Conservation (phyloP, 2,329 filamentous ascomycete genomes). For the Claviceps quebecensis region DNA sequence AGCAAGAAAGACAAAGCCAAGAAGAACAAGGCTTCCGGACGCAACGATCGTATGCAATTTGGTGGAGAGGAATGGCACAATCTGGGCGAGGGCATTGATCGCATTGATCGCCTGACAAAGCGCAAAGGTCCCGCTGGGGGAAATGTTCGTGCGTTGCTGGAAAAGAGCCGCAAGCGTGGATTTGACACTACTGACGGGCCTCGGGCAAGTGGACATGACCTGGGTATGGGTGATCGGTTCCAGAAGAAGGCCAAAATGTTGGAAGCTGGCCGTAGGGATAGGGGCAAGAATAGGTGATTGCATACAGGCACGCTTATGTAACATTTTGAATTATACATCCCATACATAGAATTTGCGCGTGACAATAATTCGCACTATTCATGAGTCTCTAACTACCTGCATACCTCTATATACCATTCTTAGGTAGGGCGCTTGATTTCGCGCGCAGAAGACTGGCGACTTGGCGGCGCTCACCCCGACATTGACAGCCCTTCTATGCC, state of each 20-base stretch:
- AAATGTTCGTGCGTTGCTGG: constrained; percentile 48
- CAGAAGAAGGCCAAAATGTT: constrained; percentile 52
- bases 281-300: constrained; percentile 25
- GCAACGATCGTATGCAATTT: constrained; percentile 47
- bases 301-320: not conserved
- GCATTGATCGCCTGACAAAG: constrained; percentile 72
- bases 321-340: not conserved
- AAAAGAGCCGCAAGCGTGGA: constrained; percentile 75
- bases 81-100: constrained; percentile 70
- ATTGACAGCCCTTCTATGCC: too few species aligned
- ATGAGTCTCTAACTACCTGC: not conserved
- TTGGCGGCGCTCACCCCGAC: too few species aligned
- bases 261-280: constrained; percentile 31
- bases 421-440: too few species aligned
- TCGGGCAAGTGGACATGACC: constrained; percentile 43
- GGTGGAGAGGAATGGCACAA: constrained; percentile 91
- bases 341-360: not conserved
- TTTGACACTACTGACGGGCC: constrained; percentile 55
- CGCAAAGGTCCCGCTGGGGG: constrained; percentile 44
- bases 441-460: too few species aligned
- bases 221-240: constrained; percentile 59
- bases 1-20: constrained; percentile 75
- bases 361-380: not conserved
- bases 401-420: too few species aligned
- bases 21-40: constrained; percentile 38